These are phyloP conservation scores for Blastobotrys malaysiensis DNA, from an alignment of 1,139 yeast species.

Conservation along the genomic window DNA sequence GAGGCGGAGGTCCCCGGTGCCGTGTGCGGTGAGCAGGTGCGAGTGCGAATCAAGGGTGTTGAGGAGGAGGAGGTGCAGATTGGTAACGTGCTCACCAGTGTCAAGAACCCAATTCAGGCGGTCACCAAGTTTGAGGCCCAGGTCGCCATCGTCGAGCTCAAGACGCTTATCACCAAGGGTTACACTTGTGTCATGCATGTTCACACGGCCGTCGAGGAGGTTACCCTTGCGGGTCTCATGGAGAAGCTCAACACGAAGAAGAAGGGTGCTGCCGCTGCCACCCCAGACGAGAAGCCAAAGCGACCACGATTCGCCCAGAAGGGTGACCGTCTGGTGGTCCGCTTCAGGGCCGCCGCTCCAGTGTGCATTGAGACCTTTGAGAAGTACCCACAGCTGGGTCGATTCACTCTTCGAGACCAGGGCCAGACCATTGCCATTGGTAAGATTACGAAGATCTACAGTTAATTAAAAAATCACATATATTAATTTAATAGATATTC, in stretches of 20 bases:
- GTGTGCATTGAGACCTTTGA: slow-evolving; percentile 90
- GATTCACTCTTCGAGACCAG: slow-evolving; percentile 97
- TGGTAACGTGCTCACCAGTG: slow-evolving; percentile 87
- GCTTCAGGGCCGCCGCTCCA: slow-evolving; percentile 75
- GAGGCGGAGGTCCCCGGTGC: slow-evolving; percentile 93
- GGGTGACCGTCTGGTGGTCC: slow-evolving; percentile 97
- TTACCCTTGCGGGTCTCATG: slow-evolving; percentile 69
- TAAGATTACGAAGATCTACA: slow-evolving; percentile 54
- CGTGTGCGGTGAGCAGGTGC: slow-evolving; percentile 93
- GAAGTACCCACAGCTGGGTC: slow-evolving; percentile 92
- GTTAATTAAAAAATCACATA: slow-evolving; percentile 24
- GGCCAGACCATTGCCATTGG: slow-evolving; percentile 98
- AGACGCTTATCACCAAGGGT: slow-evolving; percentile 89
- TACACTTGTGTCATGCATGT: slow-evolving; percentile 98
- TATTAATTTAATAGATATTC: slow-evolving; percentile 27
- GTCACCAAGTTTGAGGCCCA: slow-evolving; percentile 92
- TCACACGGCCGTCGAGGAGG: slow-evolving; percentile 98
- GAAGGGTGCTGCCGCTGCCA: slow-evolving; percentile 38
- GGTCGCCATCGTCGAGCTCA: slow-evolving; percentile 92
- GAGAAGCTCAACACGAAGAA: slow-evolving; percentile 93
- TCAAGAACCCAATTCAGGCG: slow-evolving; percentile 83
- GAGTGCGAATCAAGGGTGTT: slow-evolving; percentile 86
- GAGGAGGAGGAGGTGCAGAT: slow-evolving; percentile 94
- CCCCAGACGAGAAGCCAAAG: slow-evolving; percentile 34
- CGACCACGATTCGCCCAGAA: slow-evolving; percentile 98